Percentiles rank a stretch among this genome's conserved stretches.
These are phyloP conservation scores for Penicillium chermesinum DNA, from an alignment of 495 filamentous ascomycete species.

Conservation along the genomic window DNA sequence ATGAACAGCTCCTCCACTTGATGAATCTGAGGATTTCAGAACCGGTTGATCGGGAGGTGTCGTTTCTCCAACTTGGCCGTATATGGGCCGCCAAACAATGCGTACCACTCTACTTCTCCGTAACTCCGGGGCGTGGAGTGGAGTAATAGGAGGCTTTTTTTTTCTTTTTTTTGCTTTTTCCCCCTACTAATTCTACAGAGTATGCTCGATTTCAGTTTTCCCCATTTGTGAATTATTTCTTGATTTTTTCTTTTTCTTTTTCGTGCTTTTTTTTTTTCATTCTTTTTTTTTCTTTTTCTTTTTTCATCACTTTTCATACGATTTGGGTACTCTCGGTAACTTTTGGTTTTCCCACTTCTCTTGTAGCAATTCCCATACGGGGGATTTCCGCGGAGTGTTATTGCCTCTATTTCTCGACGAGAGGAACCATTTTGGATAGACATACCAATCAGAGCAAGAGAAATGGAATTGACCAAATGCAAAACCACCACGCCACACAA, in stretches of 20 bases:
- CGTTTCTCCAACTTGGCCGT: background rate
- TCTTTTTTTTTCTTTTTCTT: background rate
- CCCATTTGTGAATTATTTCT: background rate
- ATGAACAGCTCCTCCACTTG: background rate
- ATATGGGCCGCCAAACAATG: background rate
- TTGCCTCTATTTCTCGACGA: no score
- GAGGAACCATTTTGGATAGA: no score
- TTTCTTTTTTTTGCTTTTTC: background rate
- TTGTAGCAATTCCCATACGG: no score
- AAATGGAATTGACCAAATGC: no score
- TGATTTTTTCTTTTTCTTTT: background rate
- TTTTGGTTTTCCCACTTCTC: no score
- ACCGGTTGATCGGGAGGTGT: background rate
- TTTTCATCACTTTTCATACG: no score
- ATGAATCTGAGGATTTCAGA: background rate
- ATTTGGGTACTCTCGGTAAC: no score
- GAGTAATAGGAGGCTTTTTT: background rate
- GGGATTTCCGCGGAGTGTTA: no score
- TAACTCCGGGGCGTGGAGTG: background rate
- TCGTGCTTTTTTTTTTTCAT: background rate
- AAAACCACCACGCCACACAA: no score
- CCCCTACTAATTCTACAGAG: background rate
- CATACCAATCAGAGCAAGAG: no score
- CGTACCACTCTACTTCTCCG: background rate
- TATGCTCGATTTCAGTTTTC: background rate